Conservation (phyloP, 2,329 filamentous ascomycete species). For the Nemania sp. region DNA sequence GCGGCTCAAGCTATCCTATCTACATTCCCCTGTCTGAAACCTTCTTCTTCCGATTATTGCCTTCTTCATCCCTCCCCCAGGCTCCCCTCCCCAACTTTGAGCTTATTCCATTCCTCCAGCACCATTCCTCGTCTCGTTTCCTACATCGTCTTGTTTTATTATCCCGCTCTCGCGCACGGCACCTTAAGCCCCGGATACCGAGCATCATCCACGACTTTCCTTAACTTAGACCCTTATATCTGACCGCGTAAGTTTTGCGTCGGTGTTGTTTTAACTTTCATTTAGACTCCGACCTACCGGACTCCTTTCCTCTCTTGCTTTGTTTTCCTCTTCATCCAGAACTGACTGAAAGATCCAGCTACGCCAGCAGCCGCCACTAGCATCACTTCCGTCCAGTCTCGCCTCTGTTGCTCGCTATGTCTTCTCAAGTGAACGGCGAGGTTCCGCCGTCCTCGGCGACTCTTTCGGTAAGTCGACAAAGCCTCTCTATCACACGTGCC, state of each 20-base stretch:
- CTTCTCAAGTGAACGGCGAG: constrained; percentile 43
- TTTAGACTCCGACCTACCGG: constrained; percentile 11
- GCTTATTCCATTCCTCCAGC: constrained; percentile 5
- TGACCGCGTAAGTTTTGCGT: constrained; percentile 21
- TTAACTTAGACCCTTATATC: not conserved
- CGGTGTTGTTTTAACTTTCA: constrained; percentile 4
- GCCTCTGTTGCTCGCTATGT: constrained; percentile 31
- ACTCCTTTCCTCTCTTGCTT: too few species aligned
- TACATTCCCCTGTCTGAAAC: not conserved
- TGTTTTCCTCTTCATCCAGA: not conserved
- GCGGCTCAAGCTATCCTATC: not conserved
- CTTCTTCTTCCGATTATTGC: not conserved
- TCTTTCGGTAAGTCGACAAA: constrained; percentile 38
- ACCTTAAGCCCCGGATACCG: too few species aligned
- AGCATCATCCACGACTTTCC: not conserved
- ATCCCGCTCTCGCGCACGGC: too few species aligned
- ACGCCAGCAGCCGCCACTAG: not conserved
- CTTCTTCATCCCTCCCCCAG: not conserved
- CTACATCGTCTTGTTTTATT: too few species aligned
- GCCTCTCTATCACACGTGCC: not conserved
- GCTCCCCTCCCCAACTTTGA: constrained; percentile 1
- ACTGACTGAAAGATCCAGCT: constrained; percentile 13
- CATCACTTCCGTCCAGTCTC: constrained; percentile 11
- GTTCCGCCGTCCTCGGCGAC: constrained; percentile 41
- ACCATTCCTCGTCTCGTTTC: not conserved